Evolutionary conservation across 306 rosid species (phyloP).

Genomic region (Trichosanthes cucumerina): DNA sequence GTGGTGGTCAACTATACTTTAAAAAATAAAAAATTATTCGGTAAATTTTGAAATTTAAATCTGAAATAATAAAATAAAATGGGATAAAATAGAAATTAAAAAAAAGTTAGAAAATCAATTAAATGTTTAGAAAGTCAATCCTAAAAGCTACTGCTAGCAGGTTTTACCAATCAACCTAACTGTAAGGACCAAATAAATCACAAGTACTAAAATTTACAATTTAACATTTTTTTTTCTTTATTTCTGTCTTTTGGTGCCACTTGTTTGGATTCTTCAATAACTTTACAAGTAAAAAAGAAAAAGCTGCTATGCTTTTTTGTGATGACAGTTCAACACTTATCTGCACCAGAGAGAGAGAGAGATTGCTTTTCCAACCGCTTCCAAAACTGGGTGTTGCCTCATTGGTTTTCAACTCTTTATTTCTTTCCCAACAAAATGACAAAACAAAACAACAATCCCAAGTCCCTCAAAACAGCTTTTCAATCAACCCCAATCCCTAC

Average conservation of each 20-base stretch:
- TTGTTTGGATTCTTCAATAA: slow-evolving; percentile 8
- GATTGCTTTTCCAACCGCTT: background rate
- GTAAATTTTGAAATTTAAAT: too few relatives aligned
- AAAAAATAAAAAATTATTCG: too few relatives aligned
- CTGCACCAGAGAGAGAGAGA: background rate
- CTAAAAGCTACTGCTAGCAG: too few relatives aligned
- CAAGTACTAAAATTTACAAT: too few relatives aligned
- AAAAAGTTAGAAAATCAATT: too few relatives aligned
- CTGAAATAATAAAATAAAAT: too few relatives aligned
- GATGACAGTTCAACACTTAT: slow-evolving; percentile 10
- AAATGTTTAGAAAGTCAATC: too few relatives aligned
- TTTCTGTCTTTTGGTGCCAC: background rate
- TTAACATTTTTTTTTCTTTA: too few relatives aligned
- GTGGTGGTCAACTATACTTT: too few relatives aligned
- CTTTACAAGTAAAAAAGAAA: background rate
- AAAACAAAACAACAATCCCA: background rate
- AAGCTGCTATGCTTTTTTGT: slow-evolving; percentile 10
- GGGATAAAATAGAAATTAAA: too few relatives aligned
- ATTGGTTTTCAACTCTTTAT: background rate
- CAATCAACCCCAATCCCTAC: background rate
- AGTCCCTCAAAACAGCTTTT: background rate
- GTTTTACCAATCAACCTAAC: too few relatives aligned
- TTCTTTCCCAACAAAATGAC: background rate
- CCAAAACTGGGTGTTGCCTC: background rate
- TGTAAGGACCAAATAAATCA: too few relatives aligned